Evolutionary conservation across 1,284 basidiomycete genomes (phyloP), one percentile per base, ranked within the genome.

Genomic region (Austroboletus rostrupii): DNA sequence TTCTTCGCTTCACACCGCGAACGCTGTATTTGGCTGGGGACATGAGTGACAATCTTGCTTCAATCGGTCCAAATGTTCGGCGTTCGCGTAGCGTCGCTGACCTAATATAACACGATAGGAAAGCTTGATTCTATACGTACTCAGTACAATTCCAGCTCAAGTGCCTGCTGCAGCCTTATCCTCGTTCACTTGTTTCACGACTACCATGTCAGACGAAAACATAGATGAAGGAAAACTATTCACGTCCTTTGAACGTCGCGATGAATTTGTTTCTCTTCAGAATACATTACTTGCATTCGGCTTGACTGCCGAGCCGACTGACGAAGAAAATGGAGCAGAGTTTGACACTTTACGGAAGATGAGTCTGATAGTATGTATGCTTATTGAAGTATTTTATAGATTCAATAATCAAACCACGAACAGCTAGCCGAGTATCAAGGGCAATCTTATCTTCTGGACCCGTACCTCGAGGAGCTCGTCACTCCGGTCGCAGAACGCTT

Each of bases 371-470:
- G 68, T 70, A 57, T 47, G 68, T 64, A n/a, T 43, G 6, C 45
- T 29, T 36, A n/a, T 42, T 46, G 20, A 32, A 20, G 54, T 39
- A 35, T 40, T 28, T 52, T 41, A 29, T 50, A 40, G 36, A 17
- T 2, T 40, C 42, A 43, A 49, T 36, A 17, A 37, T 43, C 32
- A 11, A 43, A 48, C 47, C 9, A 45, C 26, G 52, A 37, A 14
- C 43, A 97, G 94, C 79, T 98, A 37, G 81, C 85, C 65, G 80
- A 85, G 64, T 99, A 97, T 63, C 94, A 97, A 64, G 95, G 98
- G 53, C 90, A 96, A 61, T 78, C 94, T 2, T 92, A 95, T 61
- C 79, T 99, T 1, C 78, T 98, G n/a, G 97, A 99, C 66, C 94
- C 95, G n/a, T 87, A 83, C 60, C 78, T 99, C n/a, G 90, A 94